Base-by-base conservation (phyloP, 2,329 filamentous ascomycete species). In the Aspergillus tamarii region DNA sequence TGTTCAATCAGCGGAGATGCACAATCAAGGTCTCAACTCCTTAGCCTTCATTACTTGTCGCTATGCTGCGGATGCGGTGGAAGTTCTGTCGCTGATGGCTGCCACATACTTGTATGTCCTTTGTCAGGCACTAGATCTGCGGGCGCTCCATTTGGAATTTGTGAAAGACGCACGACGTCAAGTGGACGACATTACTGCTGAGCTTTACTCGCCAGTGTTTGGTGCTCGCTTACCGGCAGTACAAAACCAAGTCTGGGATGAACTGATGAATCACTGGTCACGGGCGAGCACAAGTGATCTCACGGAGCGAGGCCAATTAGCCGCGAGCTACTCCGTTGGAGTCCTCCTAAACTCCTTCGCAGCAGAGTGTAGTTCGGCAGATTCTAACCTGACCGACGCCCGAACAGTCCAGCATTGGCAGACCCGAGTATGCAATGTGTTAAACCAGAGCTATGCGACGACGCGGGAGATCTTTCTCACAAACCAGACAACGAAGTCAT, bases 11-110 rank as follows among this genome's bases (percentile, higher is more conserved):
- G 88, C 89, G 1, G 89, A 91, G 73, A 89, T 89, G 85, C 80
- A 84, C 45, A 91, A 91, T 68, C 88, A 91, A 72, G 80, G 83
- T 0, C 78, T 91, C 64, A 91, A 91, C 70, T 89, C 86, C 0
- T 80, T 91, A 26, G 89, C 88, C 0, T 39, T 90, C 0, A 76
- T 89, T 5, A 82, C 84, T 0, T 84, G 84, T 0, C 82, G 87
- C 4, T 84, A 85, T 59, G 86, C 86, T 0, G 73, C 83, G 50
- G 80, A 84, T 61, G 84, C 87, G 1, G 78, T 83, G 1, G 86
- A 89, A 41, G 68, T 89, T 1, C 72, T 89, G 2, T 79, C 81
- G 0, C 78, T 87, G 62, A 84, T 89, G 77, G 76, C 73, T 2
- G 84, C 87, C 0, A 80, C 81, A 0, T 82, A 87, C 57, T 70